Conservation (phyloP, 768 basidiomycete genomes). For the Mycena epipterygia region DNA sequence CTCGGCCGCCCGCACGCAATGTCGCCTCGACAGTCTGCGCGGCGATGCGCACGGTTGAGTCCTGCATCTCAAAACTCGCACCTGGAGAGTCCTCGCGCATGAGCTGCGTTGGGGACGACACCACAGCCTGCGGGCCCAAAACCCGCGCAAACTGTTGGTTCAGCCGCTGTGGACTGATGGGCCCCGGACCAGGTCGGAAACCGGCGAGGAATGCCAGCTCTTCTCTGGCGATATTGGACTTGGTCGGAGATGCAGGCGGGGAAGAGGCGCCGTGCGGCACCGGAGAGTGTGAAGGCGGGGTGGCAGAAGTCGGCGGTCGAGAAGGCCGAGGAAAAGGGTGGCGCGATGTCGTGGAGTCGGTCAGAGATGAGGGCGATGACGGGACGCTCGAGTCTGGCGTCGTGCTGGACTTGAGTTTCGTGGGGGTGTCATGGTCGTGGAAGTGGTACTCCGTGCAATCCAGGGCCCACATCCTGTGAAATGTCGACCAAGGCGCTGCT, state of each 20-base stretch:
- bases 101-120: background rate
- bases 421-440: background rate
- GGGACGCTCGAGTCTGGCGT: background rate
- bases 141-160: conserved; percentile 7
- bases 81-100: background rate
- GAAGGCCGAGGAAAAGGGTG: background rate
- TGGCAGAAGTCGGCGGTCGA: background rate
- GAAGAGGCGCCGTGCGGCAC: no score
- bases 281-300: no score
- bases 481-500: background rate
- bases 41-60: no score
- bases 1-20: no score
- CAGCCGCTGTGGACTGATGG: background rate
- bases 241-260: background rate
- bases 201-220: background rate
- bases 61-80: no score
- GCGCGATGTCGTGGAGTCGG: background rate
- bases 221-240: background rate
- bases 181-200: background rate
- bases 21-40: no score
- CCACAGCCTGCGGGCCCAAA: background rate
- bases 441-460: conserved; percentile 4
- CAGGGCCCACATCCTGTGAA: background rate
- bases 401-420: no score
- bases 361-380: background rate